These are phyloP conservation scores for Epichloe bromicola DNA, from an alignment of 2,329 filamentous ascomycete genomes.

Conservation along the genomic window DNA sequence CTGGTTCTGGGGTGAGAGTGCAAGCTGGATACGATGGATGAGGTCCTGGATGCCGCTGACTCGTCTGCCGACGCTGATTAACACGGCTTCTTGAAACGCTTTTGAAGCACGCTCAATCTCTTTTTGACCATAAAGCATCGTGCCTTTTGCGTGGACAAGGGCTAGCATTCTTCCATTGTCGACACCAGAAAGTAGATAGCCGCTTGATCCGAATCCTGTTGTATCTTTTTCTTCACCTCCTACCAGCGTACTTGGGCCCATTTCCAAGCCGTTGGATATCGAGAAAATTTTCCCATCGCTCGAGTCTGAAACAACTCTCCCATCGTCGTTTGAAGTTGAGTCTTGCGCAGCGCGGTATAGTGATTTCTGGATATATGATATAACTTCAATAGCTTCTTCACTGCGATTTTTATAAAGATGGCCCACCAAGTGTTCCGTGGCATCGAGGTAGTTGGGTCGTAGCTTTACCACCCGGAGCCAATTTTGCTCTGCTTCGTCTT, in stretches of 20 bases:
- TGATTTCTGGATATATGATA: conserved; percentile 68
- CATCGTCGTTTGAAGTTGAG: not conserved
- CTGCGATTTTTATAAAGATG: conserved; percentile 74
- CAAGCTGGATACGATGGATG: conserved; percentile 63
- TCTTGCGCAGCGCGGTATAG: conserved; percentile 29
- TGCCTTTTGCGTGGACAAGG: conserved; percentile 95
- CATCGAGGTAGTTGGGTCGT: conserved; percentile 82
- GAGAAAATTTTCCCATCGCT: not conserved
- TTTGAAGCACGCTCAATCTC: conserved; percentile 68
- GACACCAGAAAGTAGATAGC: conserved; percentile 68
- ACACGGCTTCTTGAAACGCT: conserved; percentile 87
- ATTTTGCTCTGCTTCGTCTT: conserved; percentile 70
- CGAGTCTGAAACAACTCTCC: not conserved
- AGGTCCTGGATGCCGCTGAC: conserved; percentile 62
- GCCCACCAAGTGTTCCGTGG: conserved; percentile 85
- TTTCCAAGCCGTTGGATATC: not conserved
- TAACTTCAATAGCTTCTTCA: conserved; percentile 75
- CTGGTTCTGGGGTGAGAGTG: conserved; percentile 36
- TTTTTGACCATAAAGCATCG: conserved; percentile 86
- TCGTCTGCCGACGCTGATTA: conserved; percentile 68
- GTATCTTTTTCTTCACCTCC: conserved; percentile 1
- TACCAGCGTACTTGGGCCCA: not conserved
- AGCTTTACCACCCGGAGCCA: conserved; percentile 78
- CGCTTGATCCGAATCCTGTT: conserved; percentile 29
- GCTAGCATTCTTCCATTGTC: conserved; percentile 90